Evolutionary conservation across 345 rosid species (phyloP), one percentile per base, ranked within the genome.

Genomic region (Sonneratia caseolaris): DNA sequence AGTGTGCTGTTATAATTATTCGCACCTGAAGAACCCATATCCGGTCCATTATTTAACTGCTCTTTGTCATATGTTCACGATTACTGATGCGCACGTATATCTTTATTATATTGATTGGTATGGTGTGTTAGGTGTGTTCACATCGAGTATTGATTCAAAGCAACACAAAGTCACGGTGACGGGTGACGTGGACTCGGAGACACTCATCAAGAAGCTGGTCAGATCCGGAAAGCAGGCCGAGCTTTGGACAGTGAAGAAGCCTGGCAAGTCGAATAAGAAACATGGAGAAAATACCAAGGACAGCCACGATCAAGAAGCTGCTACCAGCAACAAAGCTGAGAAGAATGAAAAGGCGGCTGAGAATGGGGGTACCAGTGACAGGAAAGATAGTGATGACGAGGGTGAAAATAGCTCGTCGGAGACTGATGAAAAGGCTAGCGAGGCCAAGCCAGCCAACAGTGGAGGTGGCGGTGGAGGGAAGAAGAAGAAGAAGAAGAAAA

Each of bases 91-190:
- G 51, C 3, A 47, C 9, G 15, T 9, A 40, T 22, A 8, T 12
- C 5, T 42, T 42, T 4, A 42, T 42, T 42, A 42, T 59, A 11
- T 27, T 35, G 37, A 62, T 62, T 19, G 2, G 27, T 27, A 32
- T 35, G 37, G 59, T 21, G 59, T 21, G 27, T 62, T 70, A 90
- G 93, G 93, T 76, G 96, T 90, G 64, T 88, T 82, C 70, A 80
- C 71, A 51, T 69, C 82, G 21, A 74, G 68, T 12, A 43, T 90
- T 12, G 89, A 90, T 76, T 74, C 89, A n/a, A 83, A 76, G 71
- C 88, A 77, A 73, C 88, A 85, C 71, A 90, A 85, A 79, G 93
- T 86, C 45, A 85, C 82, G 1, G 96, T 90, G 40, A 84, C 80
- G 9, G 89, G 89, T 1, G 84, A 87, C 75, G 86, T 88, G 36